Evolutionary conservation across 2,329 filamentous ascomycete species (phyloP).

Genomic region (Penicillium sp.): DNA sequence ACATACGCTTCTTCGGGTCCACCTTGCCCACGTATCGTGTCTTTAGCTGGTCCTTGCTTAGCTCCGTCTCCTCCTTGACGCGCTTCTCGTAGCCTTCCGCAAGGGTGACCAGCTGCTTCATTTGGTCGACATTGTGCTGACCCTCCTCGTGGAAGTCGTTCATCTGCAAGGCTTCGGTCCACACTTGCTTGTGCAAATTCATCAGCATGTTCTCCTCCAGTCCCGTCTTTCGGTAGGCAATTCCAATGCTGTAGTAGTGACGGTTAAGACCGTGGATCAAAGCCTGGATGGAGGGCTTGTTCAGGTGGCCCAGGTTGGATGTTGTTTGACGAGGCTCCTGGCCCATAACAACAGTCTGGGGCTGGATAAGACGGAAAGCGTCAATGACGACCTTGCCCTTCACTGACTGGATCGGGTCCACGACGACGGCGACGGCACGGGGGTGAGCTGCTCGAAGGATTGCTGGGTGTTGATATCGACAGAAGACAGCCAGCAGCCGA

Average conservation of each 20-base stretch:
- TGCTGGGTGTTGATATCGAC: conserved; percentile 99
- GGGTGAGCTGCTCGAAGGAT: conserved; percentile 98
- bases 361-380: conserved; percentile 96
- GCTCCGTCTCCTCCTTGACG: conserved; percentile 96
- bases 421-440: conserved; percentile 92
- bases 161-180: conserved; percentile 97
- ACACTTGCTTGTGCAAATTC: conserved; percentile 99
- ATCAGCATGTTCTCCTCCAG: conserved; percentile 99
- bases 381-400: conserved; percentile 99
- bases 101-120: conserved; percentile 80
- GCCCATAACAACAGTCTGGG: conserved; percentile 94
- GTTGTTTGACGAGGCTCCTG: conserved; percentile 97
- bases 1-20: conserved; percentile 89
- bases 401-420: conserved; percentile 97
- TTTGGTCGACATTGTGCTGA: conserved; percentile 75
- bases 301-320: conserved; percentile 93
- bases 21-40: conserved; percentile 98
- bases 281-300: conserved; percentile 99
- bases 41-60: conserved; percentile 96
- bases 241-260: conserved; percentile 98
- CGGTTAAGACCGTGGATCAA: conserved; percentile 96
- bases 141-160: conserved; percentile 86
- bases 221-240: conserved; percentile 96
- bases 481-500: conserved; percentile 97
- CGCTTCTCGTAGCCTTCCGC: conserved; percentile 98